Evolutionary conservation across 371 early-diverging fungal genomes (phyloP), one percentile per base, ranked within the genome.

Genomic region (Smittium culicis): DNA sequence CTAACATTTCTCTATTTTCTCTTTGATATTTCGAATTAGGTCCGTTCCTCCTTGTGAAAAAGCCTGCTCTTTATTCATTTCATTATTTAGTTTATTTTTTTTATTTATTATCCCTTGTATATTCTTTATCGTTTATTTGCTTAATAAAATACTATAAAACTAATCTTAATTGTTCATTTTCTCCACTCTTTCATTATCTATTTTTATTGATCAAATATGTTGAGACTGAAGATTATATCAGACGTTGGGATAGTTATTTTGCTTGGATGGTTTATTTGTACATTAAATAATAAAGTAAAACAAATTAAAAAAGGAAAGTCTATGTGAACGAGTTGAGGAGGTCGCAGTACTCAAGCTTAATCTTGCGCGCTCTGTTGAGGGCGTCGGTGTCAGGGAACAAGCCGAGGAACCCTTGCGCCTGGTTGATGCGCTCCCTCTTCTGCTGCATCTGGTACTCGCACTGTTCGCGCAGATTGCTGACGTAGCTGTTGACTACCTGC

Each of bases 381-480:
- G 70, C 69, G n/a, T 77, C 70, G 54, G 74, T 57, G 66, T 86
- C 84, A 0, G 66, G 73, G 14, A 71, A 71, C 54, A 83, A 72
- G 1, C 74, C 76, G 56, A 78, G 64, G 80, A 79, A 81, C 20
- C 83, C 82, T 54, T 73, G 68, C 1, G 84, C 82, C 45, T 75
- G 66, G 57, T 70, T 31, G 29, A 84, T 77, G 25, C 56, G 58
- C 30, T 64, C 69, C n/a, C 72, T 69, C 72, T 77, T 76, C n/a
- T 35, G 56, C 27, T 79, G 71, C 34, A 72, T 66, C 70, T 86
- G 81, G 28, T 69, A 73, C 24, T 71, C 54, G 66, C 86, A 86
- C 31, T 45, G 34, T 8, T 68, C 67, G 67, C 76, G 75, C 35
- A 83, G 66, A 31, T 68, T 70, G 29, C 68, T 63, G 1, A 77